Base-by-base conservation (phyloP, 768 basidiomycete genomes). In the Collybiopsis confluens region DNA sequence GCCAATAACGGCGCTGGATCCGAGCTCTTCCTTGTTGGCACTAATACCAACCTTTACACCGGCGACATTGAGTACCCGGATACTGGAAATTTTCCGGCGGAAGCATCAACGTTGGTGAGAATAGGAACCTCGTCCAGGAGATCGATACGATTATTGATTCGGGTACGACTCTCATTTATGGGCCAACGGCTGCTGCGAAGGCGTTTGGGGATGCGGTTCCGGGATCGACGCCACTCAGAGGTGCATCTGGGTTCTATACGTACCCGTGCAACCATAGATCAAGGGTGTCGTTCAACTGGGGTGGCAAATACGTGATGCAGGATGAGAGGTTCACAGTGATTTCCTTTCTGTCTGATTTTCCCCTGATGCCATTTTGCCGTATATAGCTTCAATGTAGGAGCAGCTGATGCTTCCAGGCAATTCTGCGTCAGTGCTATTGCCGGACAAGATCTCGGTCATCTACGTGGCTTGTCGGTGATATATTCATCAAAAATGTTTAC, bases 1-100 rank as follows among this genome's bases (percentile, higher is more conserved):
- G 24, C 64, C 27, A 65, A 65, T 13, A 33, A 33, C 30, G 30
- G 30, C 13, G 5, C 30, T 20, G 68, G 65, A 30, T 71, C 75
- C 23, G 79, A 81, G 63, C 72, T 85, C 20, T 75, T 66, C 55
- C 64, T 85, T 43, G 82, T 82, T 13, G 82, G 79, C 24, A 69
- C 70, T 3, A 74, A 85, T 62, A 52, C 61, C 7, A 58, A 57
- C n/a, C 63, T 73, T 55, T 84, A 75, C 66, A 72, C 73, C 20
- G 74, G 73, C 15, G 59, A 64, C 10, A 60, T 78, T 55, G 72
- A 70, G 26, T 78, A 68, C 26, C 43, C 16, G 66, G 66, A 5
- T 68, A 65, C 54, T 68, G 66, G 66, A 62, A 66, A 52, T 56
- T 61, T n/a, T 55, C 54, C 3, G 49, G 56, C 1, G 61, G 46